A percentile compares a stretch with the other conserved stretches of the same genome.
Evolutionary conservation across 495 filamentous ascomycete genomes (phyloP).

Genomic region (Aspergillus avenaceus): DNA sequence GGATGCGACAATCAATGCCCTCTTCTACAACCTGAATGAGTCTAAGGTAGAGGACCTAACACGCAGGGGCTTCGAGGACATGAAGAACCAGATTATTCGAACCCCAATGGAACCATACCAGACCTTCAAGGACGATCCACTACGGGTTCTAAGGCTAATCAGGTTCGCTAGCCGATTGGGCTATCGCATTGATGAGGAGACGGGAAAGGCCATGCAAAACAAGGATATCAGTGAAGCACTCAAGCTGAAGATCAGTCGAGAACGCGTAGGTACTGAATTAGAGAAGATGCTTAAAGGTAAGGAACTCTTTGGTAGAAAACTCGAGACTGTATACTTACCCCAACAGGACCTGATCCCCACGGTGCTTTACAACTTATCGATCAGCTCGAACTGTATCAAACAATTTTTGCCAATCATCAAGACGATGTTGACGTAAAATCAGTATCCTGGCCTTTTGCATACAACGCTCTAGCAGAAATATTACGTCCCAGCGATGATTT

Average conservation of each 20-base stretch:
- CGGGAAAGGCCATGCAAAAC: constrained; percentile 71
- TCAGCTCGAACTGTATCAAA: constrained; percentile 67
- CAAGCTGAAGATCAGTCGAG: constrained; percentile 85
- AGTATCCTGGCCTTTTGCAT: constrained; percentile 36
- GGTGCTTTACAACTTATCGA: constrained; percentile 69
- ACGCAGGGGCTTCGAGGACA: constrained; percentile 65
- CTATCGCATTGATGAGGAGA: constrained; percentile 68
- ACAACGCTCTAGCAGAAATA: constrained; percentile 31
- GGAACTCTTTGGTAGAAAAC: background rate
- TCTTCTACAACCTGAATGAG: constrained; percentile 90
- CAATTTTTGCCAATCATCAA: constrained; percentile 63
- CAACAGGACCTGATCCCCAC: constrained; percentile 62
- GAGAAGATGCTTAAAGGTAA: constrained; percentile 86
- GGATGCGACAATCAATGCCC: constrained; percentile 91
- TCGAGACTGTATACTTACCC: background rate
- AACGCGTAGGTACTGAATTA: constrained; percentile 77
- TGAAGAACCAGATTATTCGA: constrained; percentile 66
- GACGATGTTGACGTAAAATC: constrained; percentile 44
- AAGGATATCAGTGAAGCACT: constrained; percentile 67
- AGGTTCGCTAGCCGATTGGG: constrained; percentile 82
- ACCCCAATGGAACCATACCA: constrained; percentile 86
- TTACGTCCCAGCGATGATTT: constrained; percentile 15
- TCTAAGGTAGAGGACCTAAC: constrained; percentile 80
- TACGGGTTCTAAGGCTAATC: constrained; percentile 84
- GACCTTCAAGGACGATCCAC: constrained; percentile 92